phyloP scores from a whole-genome alignment of 768 basidiomycete genomes.

The Termitomyces sp. region DNA sequence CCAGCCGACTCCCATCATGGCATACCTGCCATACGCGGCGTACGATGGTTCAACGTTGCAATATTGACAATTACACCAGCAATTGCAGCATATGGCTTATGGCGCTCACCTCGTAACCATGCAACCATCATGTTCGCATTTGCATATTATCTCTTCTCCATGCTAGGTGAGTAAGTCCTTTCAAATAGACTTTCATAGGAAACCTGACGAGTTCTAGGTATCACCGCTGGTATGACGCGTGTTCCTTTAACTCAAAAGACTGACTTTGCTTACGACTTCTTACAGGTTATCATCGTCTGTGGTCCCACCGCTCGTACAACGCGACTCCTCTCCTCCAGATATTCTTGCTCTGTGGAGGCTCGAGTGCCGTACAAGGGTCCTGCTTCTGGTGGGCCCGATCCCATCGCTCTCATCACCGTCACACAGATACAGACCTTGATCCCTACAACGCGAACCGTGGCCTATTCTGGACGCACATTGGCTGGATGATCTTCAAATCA shows the following conservation, averaged over 20 bases:
- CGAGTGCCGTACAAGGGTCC: conserved; percentile 84
- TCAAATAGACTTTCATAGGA: conserved; percentile 13
- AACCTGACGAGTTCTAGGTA: conserved; percentile 32
- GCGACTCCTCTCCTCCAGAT: conserved; percentile 71
- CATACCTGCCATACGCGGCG: conserved; percentile 51
- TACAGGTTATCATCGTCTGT: conserved; percentile 77
- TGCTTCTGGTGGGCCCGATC: conserved; percentile 86
- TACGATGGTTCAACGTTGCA: conserved; percentile 78
- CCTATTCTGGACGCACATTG: conserved; percentile 75
- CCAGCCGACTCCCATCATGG: conserved; percentile 18
- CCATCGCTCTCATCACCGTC: conserved; percentile 80
- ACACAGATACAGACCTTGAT: conserved; percentile 85
- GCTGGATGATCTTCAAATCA: conserved; percentile 84
- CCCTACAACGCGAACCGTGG: conserved; percentile 82
- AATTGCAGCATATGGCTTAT: conserved; percentile 68
- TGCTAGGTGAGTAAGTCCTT: conserved; percentile 57
- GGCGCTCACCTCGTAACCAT: conserved; percentile 40
- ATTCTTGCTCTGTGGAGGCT: conserved; percentile 69
- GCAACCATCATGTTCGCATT: conserved; percentile 62
- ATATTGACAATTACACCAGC: conserved; percentile 71
- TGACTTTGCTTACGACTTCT: conserved; percentile 3
- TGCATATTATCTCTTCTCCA: conserved; percentile 83
- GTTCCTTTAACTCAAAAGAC: conserved; percentile 24
- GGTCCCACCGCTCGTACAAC: conserved; percentile 84
- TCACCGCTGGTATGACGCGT: conserved; percentile 41